Evolutionary conservation across 768 basidiomycete genomes (phyloP), one percentile per base, ranked within the genome.

Genomic region (Chlorophyllum brunneum): DNA sequence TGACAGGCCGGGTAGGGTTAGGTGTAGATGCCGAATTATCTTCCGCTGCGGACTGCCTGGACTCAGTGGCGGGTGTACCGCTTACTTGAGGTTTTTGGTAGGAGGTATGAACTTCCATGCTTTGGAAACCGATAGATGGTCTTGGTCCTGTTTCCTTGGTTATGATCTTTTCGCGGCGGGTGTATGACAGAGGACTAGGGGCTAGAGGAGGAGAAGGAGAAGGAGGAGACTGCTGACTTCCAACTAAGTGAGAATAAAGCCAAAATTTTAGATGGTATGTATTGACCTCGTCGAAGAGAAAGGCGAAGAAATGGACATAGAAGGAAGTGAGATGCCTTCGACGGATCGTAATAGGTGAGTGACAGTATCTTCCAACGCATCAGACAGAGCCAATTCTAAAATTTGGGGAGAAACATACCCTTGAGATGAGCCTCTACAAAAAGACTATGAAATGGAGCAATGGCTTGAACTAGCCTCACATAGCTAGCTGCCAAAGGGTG

Each of bases 401-500:
- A n/a, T 37, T 27, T 20, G 36, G n/a, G 20, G 13, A 33, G 24
- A 37, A 31, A 50, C 58, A 42, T 39, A 71, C 75, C 60, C 54
- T 66, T 62, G 22, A 72, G 54, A 4, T 65, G 56, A 41, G 65
- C 63, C 41, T 76, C 73, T 8, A 60, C 55, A 54, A 78, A 76
- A 30, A 57, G 55, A 11, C 59, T 34, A 20, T 55, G 59, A 53
- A 57, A 65, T 20, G 68, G 64, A 37, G 61, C 48, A 8, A 75
- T 55, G 1, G 69, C 56, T 43, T 58, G 50, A 5, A 77, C 52
- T 20, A 80, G 64, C 2, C 53, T 56, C 15, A 61, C 55, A 56
- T 75, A 80, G 1, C 70, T 61, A 4, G 58, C 55, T 22, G 62
- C 57, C 66, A 75, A 63, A 9, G 70, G 66, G 48, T 71, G 63